Evolutionary conservation across 106 monocot species (phyloP), one percentile per base, ranked within the genome.

Genomic region (Dactylorhiza incarnata): DNA sequence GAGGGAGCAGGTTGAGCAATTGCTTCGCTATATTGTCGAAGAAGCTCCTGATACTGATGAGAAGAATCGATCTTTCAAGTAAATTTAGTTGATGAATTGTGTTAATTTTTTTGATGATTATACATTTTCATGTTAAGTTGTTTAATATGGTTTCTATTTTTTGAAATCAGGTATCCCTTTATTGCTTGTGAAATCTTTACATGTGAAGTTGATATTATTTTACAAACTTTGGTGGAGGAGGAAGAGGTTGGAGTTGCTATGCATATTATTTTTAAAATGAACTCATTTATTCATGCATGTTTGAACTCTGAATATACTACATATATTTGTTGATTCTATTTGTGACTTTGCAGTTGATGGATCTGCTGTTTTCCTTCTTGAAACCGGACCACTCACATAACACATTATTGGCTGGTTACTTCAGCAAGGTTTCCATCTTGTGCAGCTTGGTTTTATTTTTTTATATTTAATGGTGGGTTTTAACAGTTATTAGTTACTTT

Each of bases 161-260:
- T 70, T 37, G 14, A 45, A 53, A 85, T 7, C 81, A 94, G 94
- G 85, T 85, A 90, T 86, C 88, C 94, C 25, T 94, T 88, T 74
- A 90, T 94, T 82, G 88, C 94, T 9, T 94, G 94, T 77, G 94
- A 94, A 79, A 90, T 94, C 71, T 94, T 94, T 78, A 90, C 90
- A 46, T 92, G 92, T 74, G 92, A 94, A 71, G 88, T 94, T 74
- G 94, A 90, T 46, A 84, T 94, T 75, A 88, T 94, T 73, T 58
- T 94, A 56, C 88, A 82, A 72, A 86, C 94, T 17, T 79, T 94
- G 48, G 94, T 94, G 22, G 94, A 90, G 69, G 90, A 94, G 74
- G 88, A 86, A 9, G 85, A 94, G 84, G 94, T 94, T 20, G 70
- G 72, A 74, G 5, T 43, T 17, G 16, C 74, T 26, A 72, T 15